phyloP scores from a whole-genome alignment of 1,284 basidiomycete genomes.

The Apiotrichum mycotoxinovorans region DNA sequence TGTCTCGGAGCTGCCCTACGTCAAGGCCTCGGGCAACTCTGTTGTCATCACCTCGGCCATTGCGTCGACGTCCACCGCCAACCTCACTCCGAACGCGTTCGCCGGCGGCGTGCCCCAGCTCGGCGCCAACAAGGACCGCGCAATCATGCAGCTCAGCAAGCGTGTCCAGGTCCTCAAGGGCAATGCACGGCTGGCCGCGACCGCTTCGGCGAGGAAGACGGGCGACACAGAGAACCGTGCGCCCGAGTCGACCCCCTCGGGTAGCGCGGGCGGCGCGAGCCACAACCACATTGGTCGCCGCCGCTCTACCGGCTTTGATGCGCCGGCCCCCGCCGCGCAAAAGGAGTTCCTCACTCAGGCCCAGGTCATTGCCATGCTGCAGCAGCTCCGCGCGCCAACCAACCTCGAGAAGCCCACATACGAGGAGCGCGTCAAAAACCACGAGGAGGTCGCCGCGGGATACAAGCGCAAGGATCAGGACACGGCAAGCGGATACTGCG shows the following conservation, averaged over 20 bases:
- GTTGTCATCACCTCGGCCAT: conserved; percentile 85
- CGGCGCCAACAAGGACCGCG: conserved; percentile 37
- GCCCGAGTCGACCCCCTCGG: not conserved
- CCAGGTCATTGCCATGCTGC: conserved; percentile 42
- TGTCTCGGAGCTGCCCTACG: conserved; percentile 39
- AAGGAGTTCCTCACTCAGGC: conserved; percentile 41
- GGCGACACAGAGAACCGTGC: not conserved
- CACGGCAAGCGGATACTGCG: conserved; percentile 86
- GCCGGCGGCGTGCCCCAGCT: conserved; percentile 27
- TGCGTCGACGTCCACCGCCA: conserved; percentile 69
- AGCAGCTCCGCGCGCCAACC: conserved; percentile 29
- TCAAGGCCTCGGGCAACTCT: conserved; percentile 94
- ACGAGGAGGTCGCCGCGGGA: conserved; percentile 35
- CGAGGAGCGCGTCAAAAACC: conserved; percentile 34
- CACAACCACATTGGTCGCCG: conserved; percentile 5
- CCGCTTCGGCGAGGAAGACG: not conserved
- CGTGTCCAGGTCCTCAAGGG: conserved; percentile 49
- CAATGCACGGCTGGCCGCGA: conserved; percentile 37
- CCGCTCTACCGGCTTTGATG: conserved; percentile 17
- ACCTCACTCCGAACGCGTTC: conserved; percentile 31
- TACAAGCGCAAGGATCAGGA: conserved; percentile 64
- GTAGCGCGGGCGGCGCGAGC: not conserved
- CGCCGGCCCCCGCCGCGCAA: not conserved
- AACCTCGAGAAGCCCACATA: conserved; percentile 21
- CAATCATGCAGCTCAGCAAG: conserved; percentile 49